Evolutionary conservation across 2,329 filamentous ascomycete species (phyloP), one percentile per base, ranked within the genome.

Genomic region (Fusarium anguioides): DNA sequence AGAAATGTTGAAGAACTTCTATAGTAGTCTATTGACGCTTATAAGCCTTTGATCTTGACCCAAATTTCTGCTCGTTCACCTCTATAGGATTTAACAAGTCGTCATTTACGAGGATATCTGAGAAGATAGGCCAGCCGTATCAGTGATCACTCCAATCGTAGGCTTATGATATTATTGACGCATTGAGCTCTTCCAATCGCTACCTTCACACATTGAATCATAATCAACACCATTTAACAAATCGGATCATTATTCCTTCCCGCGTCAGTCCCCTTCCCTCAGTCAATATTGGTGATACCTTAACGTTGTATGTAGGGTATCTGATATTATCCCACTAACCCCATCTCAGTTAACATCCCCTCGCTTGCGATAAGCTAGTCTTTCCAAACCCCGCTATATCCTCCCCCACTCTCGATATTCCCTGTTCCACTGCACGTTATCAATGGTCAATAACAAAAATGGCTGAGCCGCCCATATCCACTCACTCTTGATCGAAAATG

Each of bases 401-500:
- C 49, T 11, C 49, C 49, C 48, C 48, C 49, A 52, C 45, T 52
- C 39, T 33, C 20, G 49, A 1, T n/a, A 12, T 11, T 5, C 39
- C 27, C 27, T 24, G 48, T 26, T n/a, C 8, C 10, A 3, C 4
- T 35, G 11, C 3, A 5, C 17, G 20, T 46, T 52, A 52, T 52
- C 49, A 52, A 21, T 46, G 27, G 39, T n/a, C 27, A 52, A 24
- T 27, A 20, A 35, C 21, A 20, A 35, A 5, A 1, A n/a, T 14
- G 8, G 14, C 11, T 35, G 6, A 20, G 15, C 26, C 27, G 11
- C 49, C 10, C 10, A 1, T 35, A 33, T 6, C 49, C 49, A 46
- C 49, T 52, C 3, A 20, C 49, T 12, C 47, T 8, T 33, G 4
- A 6, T 20, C 49, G n/a, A 46, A 21, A 20, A 14, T 52, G 49